A percentile compares a stretch with the other conserved stretches of the same genome.
Conservation (phyloP, 805 yeast species). For the Suhomyces pyralidae region DNA sequence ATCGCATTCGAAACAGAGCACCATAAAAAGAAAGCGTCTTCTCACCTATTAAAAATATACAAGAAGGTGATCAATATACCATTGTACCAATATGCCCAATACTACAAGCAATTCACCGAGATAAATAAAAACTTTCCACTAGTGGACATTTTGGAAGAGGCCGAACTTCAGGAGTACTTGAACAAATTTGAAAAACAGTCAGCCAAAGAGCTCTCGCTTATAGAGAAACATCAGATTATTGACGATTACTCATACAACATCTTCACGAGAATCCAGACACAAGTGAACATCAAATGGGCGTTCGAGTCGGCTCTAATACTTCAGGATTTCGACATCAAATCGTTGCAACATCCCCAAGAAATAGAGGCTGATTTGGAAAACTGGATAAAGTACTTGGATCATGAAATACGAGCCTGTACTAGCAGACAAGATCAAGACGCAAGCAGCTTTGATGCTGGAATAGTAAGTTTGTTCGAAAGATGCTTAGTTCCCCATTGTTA, state of each 20-base stretch:
- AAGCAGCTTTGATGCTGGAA: neutral
- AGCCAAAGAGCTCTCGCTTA: slow-evolving; percentile 26
- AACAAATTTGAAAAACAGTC: slow-evolving; percentile 19
- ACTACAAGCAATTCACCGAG: slow-evolving; percentile 51
- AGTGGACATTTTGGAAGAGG: slow-evolving; percentile 21
- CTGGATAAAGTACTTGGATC: slow-evolving; percentile 66
- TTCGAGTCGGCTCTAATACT: slow-evolving; percentile 65
- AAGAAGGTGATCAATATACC: slow-evolving; percentile 56
- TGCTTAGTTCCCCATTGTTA: slow-evolving; percentile 67
- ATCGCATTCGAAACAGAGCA: slow-evolving; percentile 55
- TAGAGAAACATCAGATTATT: slow-evolving; percentile 39
- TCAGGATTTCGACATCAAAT: slow-evolving; percentile 35
- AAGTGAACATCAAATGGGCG: slow-evolving; percentile 63
- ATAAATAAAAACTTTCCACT: slow-evolving; percentile 32
- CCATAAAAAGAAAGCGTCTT: slow-evolving; percentile 16
- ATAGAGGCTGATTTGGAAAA: slow-evolving; percentile 41
- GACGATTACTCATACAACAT: slow-evolving; percentile 44
- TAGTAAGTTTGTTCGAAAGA: slow-evolving; percentile 60
- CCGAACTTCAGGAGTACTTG: slow-evolving; percentile 17
- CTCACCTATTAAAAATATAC: slow-evolving; percentile 36
- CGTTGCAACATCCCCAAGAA: neutral
- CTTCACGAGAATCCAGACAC: slow-evolving; percentile 46
- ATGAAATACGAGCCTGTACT: slow-evolving; percentile 35
- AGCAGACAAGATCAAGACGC: neutral
- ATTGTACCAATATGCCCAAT: slow-evolving; percentile 81